phyloP scores from a whole-genome alignment of 1,284 basidiomycete species.

The Cerrena zonata region DNA sequence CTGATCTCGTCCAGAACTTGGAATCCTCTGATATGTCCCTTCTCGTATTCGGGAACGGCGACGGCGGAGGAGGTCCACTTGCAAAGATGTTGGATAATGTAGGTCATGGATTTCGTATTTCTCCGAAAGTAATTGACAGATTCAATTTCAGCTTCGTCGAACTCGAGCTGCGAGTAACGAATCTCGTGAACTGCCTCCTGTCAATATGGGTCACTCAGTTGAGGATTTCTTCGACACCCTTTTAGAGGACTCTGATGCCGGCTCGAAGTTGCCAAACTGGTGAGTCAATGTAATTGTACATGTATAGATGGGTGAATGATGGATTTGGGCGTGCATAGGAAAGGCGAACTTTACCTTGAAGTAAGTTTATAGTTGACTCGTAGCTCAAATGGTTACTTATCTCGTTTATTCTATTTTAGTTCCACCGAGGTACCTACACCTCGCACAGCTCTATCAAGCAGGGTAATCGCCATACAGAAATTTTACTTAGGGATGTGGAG shows the following conservation, averaged over 20 bases:
- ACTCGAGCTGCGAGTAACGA: conserved; percentile 78
- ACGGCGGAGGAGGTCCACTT: conserved; percentile 82
- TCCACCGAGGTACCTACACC: conserved; percentile 84
- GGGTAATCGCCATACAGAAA: conserved; percentile 91
- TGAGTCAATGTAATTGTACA: conserved; percentile 27
- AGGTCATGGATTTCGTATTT: conserved; percentile 18
- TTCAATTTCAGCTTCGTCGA: conserved; percentile 63
- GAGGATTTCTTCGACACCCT: conserved; percentile 85
- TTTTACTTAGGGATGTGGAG: conserved; percentile 86
- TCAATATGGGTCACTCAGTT: conserved; percentile 80
- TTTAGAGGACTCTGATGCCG: conserved; percentile 60
- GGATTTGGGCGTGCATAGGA: conserved; percentile 43
- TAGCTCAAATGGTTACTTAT: too few species aligned
- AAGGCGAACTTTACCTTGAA: conserved; percentile 88
- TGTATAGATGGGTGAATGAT: neutral
- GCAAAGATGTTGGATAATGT: conserved; percentile 86
- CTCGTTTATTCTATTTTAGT: conserved; percentile 35
- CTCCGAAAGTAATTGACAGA: too few species aligned
- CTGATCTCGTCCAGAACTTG: conserved; percentile 59
- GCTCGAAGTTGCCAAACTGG: conserved; percentile 83
- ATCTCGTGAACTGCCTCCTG: conserved; percentile 74
- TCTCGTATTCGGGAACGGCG: conserved; percentile 90
- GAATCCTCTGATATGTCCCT: conserved; percentile 78
- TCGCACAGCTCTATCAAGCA: conserved; percentile 93
- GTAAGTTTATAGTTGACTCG: conserved; percentile 34